Evolutionary conservation across 2,329 filamentous ascomycete species (phyloP).

Genomic region (Aureobasidium sp.): DNA sequence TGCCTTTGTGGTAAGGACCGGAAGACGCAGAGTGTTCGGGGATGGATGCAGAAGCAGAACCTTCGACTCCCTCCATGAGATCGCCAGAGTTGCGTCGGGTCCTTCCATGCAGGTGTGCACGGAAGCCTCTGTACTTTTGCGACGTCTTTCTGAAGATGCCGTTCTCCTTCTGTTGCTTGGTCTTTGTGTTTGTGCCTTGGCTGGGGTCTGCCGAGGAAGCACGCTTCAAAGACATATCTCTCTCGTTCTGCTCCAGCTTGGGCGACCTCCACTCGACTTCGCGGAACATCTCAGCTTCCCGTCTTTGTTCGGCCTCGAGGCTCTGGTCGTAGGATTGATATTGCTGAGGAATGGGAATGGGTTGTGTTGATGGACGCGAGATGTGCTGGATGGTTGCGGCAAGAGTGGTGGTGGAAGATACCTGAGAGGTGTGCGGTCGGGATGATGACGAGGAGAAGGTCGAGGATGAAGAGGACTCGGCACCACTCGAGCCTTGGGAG

Average conservation of each 20-base stretch:
- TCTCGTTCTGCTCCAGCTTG: background rate
- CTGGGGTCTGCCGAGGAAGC: slow-evolving; percentile 14
- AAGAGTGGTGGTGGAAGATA: background rate
- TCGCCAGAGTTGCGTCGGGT: slow-evolving; percentile 13
- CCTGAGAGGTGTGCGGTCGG: slow-evolving; percentile 1
- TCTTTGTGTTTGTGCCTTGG: slow-evolving; percentile 13
- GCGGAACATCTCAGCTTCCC: slow-evolving; percentile 10
- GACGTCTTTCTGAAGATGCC: slow-evolving; percentile 17
- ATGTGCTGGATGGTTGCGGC: slow-evolving; percentile 1
- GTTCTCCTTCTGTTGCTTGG: slow-evolving; percentile 16
- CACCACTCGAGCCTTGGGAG: background rate
- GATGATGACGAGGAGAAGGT: background rate
- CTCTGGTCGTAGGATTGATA: background rate
- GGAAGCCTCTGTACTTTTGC: slow-evolving; percentile 15
- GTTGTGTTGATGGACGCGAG: slow-evolving; percentile 10
- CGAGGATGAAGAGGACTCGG: slow-evolving; percentile 8
- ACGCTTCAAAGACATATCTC: slow-evolving; percentile 13
- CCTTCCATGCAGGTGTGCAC: background rate
- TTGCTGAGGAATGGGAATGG: slow-evolving; percentile 1
- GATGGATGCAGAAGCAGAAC: slow-evolving; percentile 7
- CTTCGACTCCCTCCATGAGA: slow-evolving; percentile 18
- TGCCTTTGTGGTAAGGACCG: slow-evolving; percentile 12
- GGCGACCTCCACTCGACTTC: slow-evolving; percentile 5
- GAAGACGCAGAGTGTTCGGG: slow-evolving; percentile 10
- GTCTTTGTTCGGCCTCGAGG: background rate